These are phyloP conservation scores for Lobosporangium transversale DNA, from an alignment of 192 early-diverging fungal genomes.

Conservation along the genomic window DNA sequence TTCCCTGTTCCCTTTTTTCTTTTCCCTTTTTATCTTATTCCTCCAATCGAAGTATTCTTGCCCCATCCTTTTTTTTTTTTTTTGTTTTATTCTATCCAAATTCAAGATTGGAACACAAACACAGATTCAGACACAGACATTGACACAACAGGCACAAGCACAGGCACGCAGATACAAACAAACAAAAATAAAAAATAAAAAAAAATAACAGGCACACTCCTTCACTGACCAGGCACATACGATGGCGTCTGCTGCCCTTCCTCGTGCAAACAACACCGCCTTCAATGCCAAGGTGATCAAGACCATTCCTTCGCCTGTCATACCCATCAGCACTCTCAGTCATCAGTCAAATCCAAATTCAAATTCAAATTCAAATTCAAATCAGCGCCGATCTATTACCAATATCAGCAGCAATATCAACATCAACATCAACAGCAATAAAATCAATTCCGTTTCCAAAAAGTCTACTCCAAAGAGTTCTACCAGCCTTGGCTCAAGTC, in stretches of 20 bases:
- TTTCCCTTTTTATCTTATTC: background rate
- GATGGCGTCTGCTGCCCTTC: background rate
- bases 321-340: conserved; percentile 3
- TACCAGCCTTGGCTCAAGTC: background rate
- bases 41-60: background rate
- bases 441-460: background rate
- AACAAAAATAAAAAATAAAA: too few relatives aligned
- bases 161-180: too few relatives aligned
- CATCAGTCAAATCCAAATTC: conserved; percentile 9
- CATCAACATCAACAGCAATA: conserved; percentile 9
- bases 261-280: background rate
- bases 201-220: background rate
- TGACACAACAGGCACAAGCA: background rate
- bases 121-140: background rate
- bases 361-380: background rate
- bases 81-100: background rate
- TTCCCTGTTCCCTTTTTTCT: background rate
- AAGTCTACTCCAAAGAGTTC: background rate
- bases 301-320: background rate
- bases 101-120: background rate
- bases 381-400: conserved; percentile 3
- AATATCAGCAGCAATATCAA: background rate
- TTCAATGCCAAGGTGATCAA: background rate
- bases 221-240: background rate
- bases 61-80: background rate